Evolutionary conservation across 2,329 filamentous ascomycete species (phyloP).

Genomic region (Exserohilum rostratum): DNA sequence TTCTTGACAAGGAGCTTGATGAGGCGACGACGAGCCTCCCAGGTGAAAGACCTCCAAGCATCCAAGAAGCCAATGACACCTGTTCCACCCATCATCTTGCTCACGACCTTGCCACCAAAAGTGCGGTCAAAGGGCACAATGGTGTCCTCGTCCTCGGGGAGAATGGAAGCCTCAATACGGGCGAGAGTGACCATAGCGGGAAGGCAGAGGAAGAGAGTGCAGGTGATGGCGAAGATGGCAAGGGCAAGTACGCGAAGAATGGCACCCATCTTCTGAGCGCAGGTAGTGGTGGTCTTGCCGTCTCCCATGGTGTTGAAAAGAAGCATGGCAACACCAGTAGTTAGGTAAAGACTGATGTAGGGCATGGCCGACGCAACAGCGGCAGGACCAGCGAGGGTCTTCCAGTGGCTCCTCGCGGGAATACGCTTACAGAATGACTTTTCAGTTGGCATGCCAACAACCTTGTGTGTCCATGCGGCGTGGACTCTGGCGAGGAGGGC

Average conservation of each 20-base stretch:
- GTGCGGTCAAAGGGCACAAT: constrained; percentile 91
- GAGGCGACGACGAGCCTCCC: constrained; percentile 73
- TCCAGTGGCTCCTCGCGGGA: constrained; percentile 68
- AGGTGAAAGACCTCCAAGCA: constrained; percentile 80
- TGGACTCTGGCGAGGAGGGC: constrained; percentile 70
- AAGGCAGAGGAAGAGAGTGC: constrained; percentile 73
- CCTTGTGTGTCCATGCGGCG: constrained; percentile 82
- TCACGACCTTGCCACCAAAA: constrained; percentile 77
- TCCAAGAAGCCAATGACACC: constrained; percentile 74
- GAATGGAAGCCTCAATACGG: constrained; percentile 84
- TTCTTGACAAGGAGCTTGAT: constrained; percentile 78
- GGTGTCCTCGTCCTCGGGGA: constrained; percentile 79
- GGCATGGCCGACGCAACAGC: constrained; percentile 66
- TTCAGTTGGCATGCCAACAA: constrained; percentile 73
- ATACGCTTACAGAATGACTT: constrained; percentile 70
- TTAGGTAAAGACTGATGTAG: constrained; percentile 59
- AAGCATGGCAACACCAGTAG: constrained; percentile 51
- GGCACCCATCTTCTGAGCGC: constrained; percentile 40
- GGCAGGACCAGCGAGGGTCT: constrained; percentile 72
- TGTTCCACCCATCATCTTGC: constrained; percentile 73
- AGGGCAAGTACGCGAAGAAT: constrained; percentile 52
- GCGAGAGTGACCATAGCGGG: constrained; percentile 78
- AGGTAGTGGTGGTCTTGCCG: constrained; percentile 45
- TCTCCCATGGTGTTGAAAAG: constrained; percentile 45
- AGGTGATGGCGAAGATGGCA: constrained; percentile 51